These are phyloP conservation scores for Amanita rimosa DNA, from an alignment of 768 basidiomycete genomes.

Conservation along the genomic window DNA sequence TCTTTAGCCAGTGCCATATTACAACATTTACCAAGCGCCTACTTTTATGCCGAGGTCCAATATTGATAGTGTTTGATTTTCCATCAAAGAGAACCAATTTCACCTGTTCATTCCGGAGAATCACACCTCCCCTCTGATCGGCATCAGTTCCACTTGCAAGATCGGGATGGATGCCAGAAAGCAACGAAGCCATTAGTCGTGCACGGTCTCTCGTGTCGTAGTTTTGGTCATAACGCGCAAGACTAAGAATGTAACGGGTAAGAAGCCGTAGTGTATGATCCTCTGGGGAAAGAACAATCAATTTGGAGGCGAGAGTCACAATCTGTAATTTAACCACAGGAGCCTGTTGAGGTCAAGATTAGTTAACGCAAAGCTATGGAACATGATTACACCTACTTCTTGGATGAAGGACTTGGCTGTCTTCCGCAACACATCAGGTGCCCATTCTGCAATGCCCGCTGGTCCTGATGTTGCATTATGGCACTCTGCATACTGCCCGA, in stretches of 20 bases:
- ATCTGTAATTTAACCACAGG: conserved; percentile 71
- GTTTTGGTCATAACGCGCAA: conserved; percentile 80
- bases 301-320: conserved; percentile 78
- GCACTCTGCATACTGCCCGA: conserved; percentile 70
- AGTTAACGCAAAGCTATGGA: neutral
- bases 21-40: conserved; percentile 3
- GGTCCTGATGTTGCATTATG: conserved; percentile 23
- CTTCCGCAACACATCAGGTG: conserved; percentile 83
- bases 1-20: conserved; percentile 3
- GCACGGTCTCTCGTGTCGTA: conserved; percentile 90
- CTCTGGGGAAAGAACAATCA: conserved; percentile 57
- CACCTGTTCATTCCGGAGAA: conserved; percentile 76
- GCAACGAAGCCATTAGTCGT: conserved; percentile 64
- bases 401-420: conserved; percentile 56
- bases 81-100: conserved; percentile 70
- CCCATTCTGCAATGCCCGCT: conserved; percentile 65
- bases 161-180: conserved; percentile 36
- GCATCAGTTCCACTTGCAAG: conserved; percentile 21
- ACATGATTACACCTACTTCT: conserved; percentile 39
- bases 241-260: conserved; percentile 61
- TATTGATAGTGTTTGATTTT: conserved; percentile 38
- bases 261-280: conserved; percentile 41
- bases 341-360: conserved; percentile 25
- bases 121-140: conserved; percentile 56
- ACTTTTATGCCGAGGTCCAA: conserved; percentile 25